Evolutionary conservation across 768 basidiomycete species (phyloP), one percentile per base, ranked within the genome.

Genomic region (Tricholoma matsutake): DNA sequence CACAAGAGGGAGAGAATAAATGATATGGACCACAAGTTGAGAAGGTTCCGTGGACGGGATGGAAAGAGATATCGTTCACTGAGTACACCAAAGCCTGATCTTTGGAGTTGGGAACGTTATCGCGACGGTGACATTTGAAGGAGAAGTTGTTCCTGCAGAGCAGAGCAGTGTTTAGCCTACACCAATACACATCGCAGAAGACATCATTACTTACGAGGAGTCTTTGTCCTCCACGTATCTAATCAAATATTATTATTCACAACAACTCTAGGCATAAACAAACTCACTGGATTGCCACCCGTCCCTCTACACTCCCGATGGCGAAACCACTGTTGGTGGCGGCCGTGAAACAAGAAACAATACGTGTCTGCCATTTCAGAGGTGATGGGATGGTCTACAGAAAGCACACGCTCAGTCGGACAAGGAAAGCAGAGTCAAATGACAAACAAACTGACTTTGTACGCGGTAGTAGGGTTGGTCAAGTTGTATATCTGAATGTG

Each of bases 231-330:
- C 92, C 18, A 94, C 85, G 62, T 92, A 92, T 83, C 91, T 93
- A 58, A 18, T 22, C 18, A 47, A 20, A n/a, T 47, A 1, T 18
- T 28, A 53, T 6, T 9, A 18, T 53, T 59, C 18, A 35, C 51
- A 14, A 6, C 47, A 49, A 25, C 4, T 45, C 43, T 49, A 4
- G 9, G n/a, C 61, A 25, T 18, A 31, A 11, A 25, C 10, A 13
- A 1, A 82, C 92, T 69, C 72, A 96, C 95, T 98, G 96, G 61
- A 98, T 95, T 2, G 95, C 96, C 2, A 98, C 94, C 61, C 96
- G 84, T 22, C 96, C 92, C 73, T 94, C 92, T 6, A 94, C 84
- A 65, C 92, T 93, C 32, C 92, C 92, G 3, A 94, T 83, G 0
- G 91, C 91, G 65, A 92, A 94, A 4, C 91, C 91, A 64, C 84